Evolutionary conservation across 75 land plant species (phyloP).

Genomic region (Adiantum capillusveneris): DNA sequence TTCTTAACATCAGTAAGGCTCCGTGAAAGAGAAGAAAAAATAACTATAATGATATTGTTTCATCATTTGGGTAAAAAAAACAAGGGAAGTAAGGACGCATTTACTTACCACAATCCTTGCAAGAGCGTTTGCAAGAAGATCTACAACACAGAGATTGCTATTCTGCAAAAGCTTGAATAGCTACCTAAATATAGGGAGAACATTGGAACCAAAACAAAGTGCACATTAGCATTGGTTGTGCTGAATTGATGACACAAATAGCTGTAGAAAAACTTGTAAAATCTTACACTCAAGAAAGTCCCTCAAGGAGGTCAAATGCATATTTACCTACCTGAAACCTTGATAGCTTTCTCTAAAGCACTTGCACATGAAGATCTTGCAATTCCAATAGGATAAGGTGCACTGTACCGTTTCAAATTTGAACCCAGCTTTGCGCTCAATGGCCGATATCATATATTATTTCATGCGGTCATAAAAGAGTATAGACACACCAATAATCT

Average conservation of each 20-base stretch:
- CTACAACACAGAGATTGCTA: constrained; percentile 41
- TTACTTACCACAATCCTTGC: constrained; percentile 76
- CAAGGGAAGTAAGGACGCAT: background rate
- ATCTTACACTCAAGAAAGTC: background rate
- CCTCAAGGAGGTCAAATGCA: background rate
- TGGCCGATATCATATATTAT: constrained; percentile 52
- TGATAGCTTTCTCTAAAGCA: constrained; percentile 49
- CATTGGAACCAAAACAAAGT: constrained; percentile 37
- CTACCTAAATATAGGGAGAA: constrained; percentile 62
- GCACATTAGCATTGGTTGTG: background rate
- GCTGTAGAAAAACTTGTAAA: background rate
- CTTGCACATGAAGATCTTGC: constrained; percentile 62
- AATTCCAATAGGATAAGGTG: constrained; percentile 83
- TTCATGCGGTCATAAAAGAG: constrained; percentile 80
- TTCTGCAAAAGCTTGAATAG: constrained; percentile 57
- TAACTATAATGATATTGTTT: no score
- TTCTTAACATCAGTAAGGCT: constrained; percentile 83
- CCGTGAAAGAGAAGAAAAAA: constrained; percentile 16
- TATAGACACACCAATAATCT: constrained; percentile 81
- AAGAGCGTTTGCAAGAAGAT: constrained; percentile 86
- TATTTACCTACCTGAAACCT: constrained; percentile 67
- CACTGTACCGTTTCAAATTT: constrained; percentile 78
- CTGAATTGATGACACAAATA: no score
- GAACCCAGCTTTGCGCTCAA: constrained; percentile 93
- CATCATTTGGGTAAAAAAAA: no score